Percentiles rank a stretch among this genome's conserved stretches.
These are phyloP conservation scores for Diutina sp. DNA, from an alignment of 1,139 yeast genomes.

Conservation along the genomic window DNA sequence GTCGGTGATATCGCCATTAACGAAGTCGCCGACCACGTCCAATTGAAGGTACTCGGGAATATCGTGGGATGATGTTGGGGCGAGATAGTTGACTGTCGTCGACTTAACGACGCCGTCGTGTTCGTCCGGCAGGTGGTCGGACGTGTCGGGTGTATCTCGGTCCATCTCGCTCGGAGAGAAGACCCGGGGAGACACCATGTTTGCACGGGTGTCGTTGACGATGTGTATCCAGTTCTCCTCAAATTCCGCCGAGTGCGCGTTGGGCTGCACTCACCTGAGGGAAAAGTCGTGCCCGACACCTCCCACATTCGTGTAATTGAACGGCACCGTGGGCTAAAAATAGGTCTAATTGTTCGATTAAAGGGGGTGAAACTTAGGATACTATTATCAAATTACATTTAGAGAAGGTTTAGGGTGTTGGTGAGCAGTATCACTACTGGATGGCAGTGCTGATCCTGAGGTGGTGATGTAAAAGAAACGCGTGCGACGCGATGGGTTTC, in stretches of 20 bases:
- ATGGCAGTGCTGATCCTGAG: not conserved
- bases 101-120: not conserved
- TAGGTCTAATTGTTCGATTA: too few relatives aligned
- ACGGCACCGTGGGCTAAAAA: not conserved
- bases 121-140: conserved; percentile 2
- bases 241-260: not conserved
- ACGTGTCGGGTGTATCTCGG: conserved; percentile 1
- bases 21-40: not conserved
- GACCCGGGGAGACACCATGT: not conserved
- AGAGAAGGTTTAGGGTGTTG: too few relatives aligned
- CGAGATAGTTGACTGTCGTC: not conserved
- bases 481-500: not conserved
- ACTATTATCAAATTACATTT: too few relatives aligned
- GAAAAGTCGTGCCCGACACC: not conserved
- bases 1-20: not conserved
- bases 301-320: not conserved
- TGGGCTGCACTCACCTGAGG: not conserved
- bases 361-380: too few relatives aligned
- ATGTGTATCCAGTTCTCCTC: not conserved
- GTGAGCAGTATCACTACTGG: not conserved
- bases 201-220: not conserved
- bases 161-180: not conserved
- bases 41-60: not conserved
- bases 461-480: not conserved
- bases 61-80: not conserved